Base-by-base conservation (phyloP, 2,329 filamentous ascomycete species). In the Exophiala oligosperma region DNA sequence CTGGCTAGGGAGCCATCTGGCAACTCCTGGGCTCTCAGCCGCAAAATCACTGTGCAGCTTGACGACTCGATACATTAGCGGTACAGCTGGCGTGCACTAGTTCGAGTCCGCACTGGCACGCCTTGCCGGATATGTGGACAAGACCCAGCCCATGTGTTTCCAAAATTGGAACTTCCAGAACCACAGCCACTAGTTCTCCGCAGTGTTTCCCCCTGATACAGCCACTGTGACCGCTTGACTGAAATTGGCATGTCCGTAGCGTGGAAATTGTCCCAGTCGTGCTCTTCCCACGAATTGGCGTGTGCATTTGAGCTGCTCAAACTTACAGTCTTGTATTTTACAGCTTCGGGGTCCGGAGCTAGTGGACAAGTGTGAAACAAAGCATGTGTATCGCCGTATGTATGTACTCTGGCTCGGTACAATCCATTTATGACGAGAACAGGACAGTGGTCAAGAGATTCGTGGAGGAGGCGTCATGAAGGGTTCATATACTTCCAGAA, bases 171-270 rank as follows among this genome's bases (percentile, higher is more conserved):
- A 60, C 54, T 51, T 56, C 9, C 17, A 41, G 44, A 37, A 28
- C 35, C 28, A 52, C 54, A 49, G 49, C 53, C 57, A 55, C 59
- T 21, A 26, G 29, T 48, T 53, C 49, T 57, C 54, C 54, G 43
- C 57, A 49, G 28, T 38, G 40, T 61, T 29, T 49, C 57, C 61
- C 17, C 61, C 61, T 63, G 61, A 63, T 63, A 63, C 61, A 53
- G 57, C 54, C 52, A 52, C 54, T 52, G 46, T 38, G 28, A 41
- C 48, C 49, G 56, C 41, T 54, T 58, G 17, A 17, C 57, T 59
- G 49, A 63, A 49, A 63, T 54, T 63, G 58, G 61, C 40, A 63
- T 59, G 55, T 63, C 61, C 61, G 61, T 63, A 63, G 61, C 50
- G 51, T 26, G 17, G 21, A 12, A 14, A n/a, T n/a, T 38, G 28